Base-by-base conservation (phyloP, 257 asterid genomes). In the Haberlea rhodopensis region DNA sequence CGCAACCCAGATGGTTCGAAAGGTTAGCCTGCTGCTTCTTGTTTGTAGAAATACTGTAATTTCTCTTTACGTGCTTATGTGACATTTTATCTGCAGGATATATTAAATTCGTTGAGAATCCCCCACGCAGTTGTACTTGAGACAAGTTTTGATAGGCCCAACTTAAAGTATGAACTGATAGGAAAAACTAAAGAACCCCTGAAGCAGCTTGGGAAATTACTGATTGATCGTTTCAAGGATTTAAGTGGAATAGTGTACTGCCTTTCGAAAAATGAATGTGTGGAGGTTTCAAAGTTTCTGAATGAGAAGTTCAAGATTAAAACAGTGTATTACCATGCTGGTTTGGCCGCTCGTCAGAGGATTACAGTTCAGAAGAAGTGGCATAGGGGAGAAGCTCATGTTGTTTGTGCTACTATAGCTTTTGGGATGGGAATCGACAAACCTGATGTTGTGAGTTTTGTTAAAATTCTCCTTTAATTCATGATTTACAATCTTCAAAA, bases 351-450 rank as follows among this genome's bases (percentile, higher is more conserved):
- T 75, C 81, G 87, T 48, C 96, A 87, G 79, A 94, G 99, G 78
- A 76, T 87, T 63, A 71, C 86, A 21, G 99, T 72, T 71, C 97
- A 90, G 77, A 81, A 78, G 83, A 94, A 79, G 81, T 94, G 99
- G 99, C 94, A 80, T 61, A 65, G 73, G 34, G 99, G 97, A 59
- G 96, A 89, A 78, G 87, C 81, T 74, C 88, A 85, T 24, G 89
- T 94, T 40, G 94, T 92, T 62, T 90, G 99, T 68, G 99, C 99
- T 46, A 94, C 99, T 60, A 89, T 94, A 76, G 99, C 99, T 81
- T 94, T 94, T 63, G 99, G 99, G 69, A 94, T 94, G 99, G 97
- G 97, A 75, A 94, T 94, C 29, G 99, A 94, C 79, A 94, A 94
- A 81, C 87, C 99, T 65, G 99, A 94, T 76, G 99, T 94, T 59